A percentile compares a stretch with the other conserved stretches of the same genome.
phyloP scores from a whole-genome alignment of 2,329 filamentous ascomycete genomes.

The Fusarium caatingaense region DNA sequence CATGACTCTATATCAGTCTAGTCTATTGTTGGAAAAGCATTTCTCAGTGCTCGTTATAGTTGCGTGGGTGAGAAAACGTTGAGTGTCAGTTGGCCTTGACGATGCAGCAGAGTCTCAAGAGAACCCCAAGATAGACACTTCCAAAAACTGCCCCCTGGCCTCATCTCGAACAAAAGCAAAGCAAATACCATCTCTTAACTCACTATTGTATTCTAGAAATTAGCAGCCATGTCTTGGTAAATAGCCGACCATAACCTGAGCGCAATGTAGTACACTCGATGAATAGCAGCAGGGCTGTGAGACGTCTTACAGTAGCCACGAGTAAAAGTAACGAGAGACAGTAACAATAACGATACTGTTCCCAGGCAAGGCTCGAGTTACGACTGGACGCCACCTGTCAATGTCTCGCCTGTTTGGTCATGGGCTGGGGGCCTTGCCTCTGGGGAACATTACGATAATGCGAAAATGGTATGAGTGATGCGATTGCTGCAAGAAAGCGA shows the following conservation, averaged over 20 bases:
- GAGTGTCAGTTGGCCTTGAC: neutral
- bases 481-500: neutral
- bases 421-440: too few species aligned
- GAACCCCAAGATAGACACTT: neutral
- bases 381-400: conserved; percentile 36
- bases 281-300: conserved; percentile 10
- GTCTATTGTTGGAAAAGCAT: accelerated
- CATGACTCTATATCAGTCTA: accelerated
- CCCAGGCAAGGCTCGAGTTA: conserved; percentile 26
- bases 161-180: neutral
- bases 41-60: accelerated
- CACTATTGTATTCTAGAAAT: neutral
- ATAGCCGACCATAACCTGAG: conserved; percentile 5
- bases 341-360: neutral
- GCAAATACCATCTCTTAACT: too few species aligned
- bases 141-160: neutral
- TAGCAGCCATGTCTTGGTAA: conserved; percentile 12
- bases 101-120: neutral
- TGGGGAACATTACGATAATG: neutral
- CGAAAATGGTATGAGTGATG: neutral
- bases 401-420: conserved; percentile 34
- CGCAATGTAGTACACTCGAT: conserved; percentile 10
- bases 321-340: conserved; percentile 34
- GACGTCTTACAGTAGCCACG: conserved; percentile 29
- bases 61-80: too few species aligned